Evolutionary conservation across 2,329 filamentous ascomycete species (phyloP).

Genomic region (Tolypocladium cylindrosporum): DNA sequence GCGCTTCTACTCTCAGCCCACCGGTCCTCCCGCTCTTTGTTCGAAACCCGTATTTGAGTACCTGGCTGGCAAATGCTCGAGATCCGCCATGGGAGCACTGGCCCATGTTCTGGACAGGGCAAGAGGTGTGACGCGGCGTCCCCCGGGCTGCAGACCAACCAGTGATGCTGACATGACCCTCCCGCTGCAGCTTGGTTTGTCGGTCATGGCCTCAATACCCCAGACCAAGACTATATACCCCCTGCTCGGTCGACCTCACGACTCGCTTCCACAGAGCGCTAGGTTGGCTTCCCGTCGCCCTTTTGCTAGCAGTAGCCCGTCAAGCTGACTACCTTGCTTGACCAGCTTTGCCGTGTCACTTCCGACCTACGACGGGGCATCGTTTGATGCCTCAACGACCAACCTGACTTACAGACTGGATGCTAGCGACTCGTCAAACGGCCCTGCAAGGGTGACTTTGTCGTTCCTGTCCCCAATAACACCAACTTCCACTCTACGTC

Average conservation of each 20-base stretch:
- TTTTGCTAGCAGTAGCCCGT: not conserved
- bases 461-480: constrained; percentile 68
- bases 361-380: constrained; percentile 32
- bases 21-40: constrained; percentile 48
- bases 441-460: constrained; percentile 28
- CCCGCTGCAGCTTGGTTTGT: constrained; percentile 32
- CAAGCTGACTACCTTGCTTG: not conserved
- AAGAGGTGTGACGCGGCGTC: constrained; percentile 34
- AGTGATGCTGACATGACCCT: constrained; percentile 2
- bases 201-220: constrained; percentile 36
- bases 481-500: constrained; percentile 68
- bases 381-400: constrained; percentile 39
- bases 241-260: constrained; percentile 39
- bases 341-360: constrained; percentile 25
- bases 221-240: constrained; percentile 34
- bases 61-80: constrained; percentile 56
- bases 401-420: constrained; percentile 37
- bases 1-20: constrained; percentile 43
- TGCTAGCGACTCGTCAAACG: constrained; percentile 14
- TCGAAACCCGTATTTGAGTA: constrained; percentile 49
- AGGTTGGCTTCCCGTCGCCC: constrained; percentile 11
- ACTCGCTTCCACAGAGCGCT: constrained; percentile 26
- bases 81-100: constrained; percentile 70
- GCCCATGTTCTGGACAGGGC: constrained; percentile 78
- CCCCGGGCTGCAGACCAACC: not conserved